Base-by-base conservation (phyloP, 441 rosid species). In the Syzygium malaccense region DNA sequence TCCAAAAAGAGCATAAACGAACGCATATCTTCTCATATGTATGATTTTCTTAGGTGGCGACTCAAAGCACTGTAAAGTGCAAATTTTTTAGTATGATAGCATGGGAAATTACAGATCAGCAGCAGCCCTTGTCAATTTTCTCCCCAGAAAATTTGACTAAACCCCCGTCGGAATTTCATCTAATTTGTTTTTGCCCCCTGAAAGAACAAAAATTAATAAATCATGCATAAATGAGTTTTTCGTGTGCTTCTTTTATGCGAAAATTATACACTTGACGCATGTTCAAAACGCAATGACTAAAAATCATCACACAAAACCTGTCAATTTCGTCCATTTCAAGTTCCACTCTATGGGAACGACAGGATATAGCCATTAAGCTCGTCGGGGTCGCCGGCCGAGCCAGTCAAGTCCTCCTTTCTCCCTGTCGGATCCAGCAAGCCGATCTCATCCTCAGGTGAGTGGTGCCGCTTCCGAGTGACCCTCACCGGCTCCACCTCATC, bases 401-500 rank as follows among this genome's bases (percentile, higher is more conserved):
- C 68, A 60, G 33, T 60, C 68, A 2, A 60, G 18, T 60, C 68
- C 71, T 62, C 32, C 54, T 41, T 89, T 55, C 88, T 87, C 87
- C 49, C 80, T 87, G 87, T 86, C 25, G 33, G 89, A 56, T 68
- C 85, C 4, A 57, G 62, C 26, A 75, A 75, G 49, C 66, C 28
- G 51, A 49, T 79, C 26, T 86, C 45, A 20, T 86, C 41, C 60
- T 86, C 89, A 12, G 60, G 85, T 7, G 86, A 88, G 37, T 89
- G 91, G 80, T 60, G 71, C 33, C 91, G 90, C 60, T 90, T 86
- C 37, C 68, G 88, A 37, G 78, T 75, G 55, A 92, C 92, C 60
- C 92, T 88, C 18, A 90, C 87, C 1, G 92, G 92, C 84, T 90
- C 88, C 28, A 32, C 48, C 12, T 66, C 55, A 78, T 86, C 57